Percentiles rank a stretch among this genome's conserved stretches.
Evolutionary conservation across 805 yeast genomes (phyloP).

Genomic region (Sugiyamaella floridensis): DNA sequence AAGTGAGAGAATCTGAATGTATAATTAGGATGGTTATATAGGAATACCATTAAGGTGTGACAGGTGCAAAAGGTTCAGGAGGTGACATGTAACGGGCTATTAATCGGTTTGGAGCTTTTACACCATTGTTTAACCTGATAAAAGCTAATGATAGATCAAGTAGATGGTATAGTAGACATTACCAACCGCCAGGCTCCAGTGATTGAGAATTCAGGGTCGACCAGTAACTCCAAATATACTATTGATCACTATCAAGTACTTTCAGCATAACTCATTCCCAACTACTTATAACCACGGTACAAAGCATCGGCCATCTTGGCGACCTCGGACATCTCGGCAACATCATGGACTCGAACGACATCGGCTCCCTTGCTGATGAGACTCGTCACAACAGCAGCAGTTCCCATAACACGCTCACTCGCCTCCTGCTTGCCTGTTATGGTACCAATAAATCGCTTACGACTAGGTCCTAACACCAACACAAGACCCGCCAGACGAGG

Average conservation of each 20-base stretch:
- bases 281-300: constrained; percentile 34
- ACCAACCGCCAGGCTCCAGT: neutral
- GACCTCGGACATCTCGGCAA: constrained; percentile 48
- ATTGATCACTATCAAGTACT: no score
- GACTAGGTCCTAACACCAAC: constrained; percentile 75
- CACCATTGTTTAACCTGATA: neutral
- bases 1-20: neutral
- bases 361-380: constrained; percentile 69
- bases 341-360: constrained; percentile 86
- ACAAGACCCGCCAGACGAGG: constrained; percentile 44
- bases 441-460: constrained; percentile 80
- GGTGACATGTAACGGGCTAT: no score
- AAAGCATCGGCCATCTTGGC: constrained; percentile 67
- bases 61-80: no score
- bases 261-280: no score
- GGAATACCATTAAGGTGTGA: neutral
- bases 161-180: no score
- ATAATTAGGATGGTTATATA: neutral
- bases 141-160: no score
- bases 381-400: constrained; percentile 67
- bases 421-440: constrained; percentile 55
- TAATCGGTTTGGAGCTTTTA: no score
- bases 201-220: no score
- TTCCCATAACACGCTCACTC: constrained; percentile 61
- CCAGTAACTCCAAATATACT: no score